These are phyloP conservation scores for Mesotaenium endlicherianum DNA, from an alignment of 139 green algal species.

Conservation along the genomic window DNA sequence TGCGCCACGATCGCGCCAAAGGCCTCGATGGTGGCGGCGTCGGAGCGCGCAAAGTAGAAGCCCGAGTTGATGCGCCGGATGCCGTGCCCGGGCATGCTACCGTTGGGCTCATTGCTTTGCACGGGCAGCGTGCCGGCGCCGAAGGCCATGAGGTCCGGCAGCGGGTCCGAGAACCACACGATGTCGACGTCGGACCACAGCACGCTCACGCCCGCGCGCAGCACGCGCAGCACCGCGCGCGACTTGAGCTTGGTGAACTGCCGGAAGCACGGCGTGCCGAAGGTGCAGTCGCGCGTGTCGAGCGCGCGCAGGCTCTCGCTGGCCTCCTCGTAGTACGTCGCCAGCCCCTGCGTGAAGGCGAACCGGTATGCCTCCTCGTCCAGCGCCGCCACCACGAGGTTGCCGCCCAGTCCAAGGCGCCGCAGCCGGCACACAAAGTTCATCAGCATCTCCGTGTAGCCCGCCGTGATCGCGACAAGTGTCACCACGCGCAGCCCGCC, in stretches of 20 bases:
- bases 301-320: background rate
- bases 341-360: conserved; percentile 16
- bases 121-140: conserved; percentile 8
- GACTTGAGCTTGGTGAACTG: conserved; percentile 34
- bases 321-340: conserved; percentile 10
- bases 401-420: background rate
- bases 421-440: conserved; percentile 26
- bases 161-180: conserved; percentile 9
- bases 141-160: background rate
- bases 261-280: conserved; percentile 31
- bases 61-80: conserved; percentile 28
- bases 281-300: background rate
- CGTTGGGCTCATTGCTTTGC: conserved; percentile 19
- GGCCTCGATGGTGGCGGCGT: background rate
- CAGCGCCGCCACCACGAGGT: conserved; percentile 13
- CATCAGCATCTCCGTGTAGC: conserved; percentile 34
- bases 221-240: conserved; percentile 11
- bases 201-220: conserved; percentile 10
- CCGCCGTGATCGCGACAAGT: background rate
- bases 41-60: conserved; percentile 22
- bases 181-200: conserved; percentile 26
- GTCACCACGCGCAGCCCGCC: background rate
- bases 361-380: conserved; percentile 17
- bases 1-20: conserved; percentile 11
- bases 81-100: background rate